These are phyloP conservation scores for Nematodospora anomalae DNA, from an alignment of 1,139 yeast genomes.

Conservation along the genomic window DNA sequence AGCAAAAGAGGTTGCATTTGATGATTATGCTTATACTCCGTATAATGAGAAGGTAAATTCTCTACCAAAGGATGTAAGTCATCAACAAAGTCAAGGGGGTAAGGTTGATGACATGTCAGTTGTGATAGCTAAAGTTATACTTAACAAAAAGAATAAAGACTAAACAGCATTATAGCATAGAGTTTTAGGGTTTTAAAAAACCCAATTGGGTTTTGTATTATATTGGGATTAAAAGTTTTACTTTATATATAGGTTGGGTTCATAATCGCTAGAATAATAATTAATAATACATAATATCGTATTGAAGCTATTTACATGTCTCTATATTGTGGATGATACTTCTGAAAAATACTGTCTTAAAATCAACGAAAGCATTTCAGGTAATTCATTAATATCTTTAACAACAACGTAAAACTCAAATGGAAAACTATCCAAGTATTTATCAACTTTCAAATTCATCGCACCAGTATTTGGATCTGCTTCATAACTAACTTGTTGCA, in stretches of 20 bases:
- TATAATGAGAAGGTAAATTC: slow-evolving; percentile 53
- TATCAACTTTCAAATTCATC: slow-evolving; percentile 72
- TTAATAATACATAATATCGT: slow-evolving; percentile 4
- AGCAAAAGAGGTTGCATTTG: slow-evolving; percentile 54
- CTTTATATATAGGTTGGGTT: not conserved
- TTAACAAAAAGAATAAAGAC: slow-evolving; percentile 10
- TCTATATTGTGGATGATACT: slow-evolving; percentile 24
- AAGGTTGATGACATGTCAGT: slow-evolving; percentile 58
- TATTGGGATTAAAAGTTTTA: not conserved
- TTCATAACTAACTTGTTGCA: slow-evolving; percentile 85
- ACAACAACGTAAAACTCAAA: slow-evolving; percentile 96
- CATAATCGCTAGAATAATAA: not conserved
- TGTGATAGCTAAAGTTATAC: slow-evolving; percentile 46
- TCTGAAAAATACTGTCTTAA: slow-evolving; percentile 91
- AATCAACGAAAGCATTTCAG: slow-evolving; percentile 86
- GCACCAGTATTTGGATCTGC: slow-evolving; percentile 69
- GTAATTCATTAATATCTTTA: slow-evolving; percentile 82
- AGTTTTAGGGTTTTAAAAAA: not conserved
- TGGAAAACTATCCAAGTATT: slow-evolving; percentile 91
- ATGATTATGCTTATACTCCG: slow-evolving; percentile 55
- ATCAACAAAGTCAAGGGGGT: slow-evolving; percentile 49
- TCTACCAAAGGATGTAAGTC: slow-evolving; percentile 36
- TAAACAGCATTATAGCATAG: not conserved
- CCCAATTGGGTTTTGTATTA: slow-evolving; percentile 4
- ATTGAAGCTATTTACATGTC: slow-evolving; percentile 5